phyloP scores from a whole-genome alignment of 202 grass and related monocot genomes.

The Hordeum pubiflorum region DNA sequence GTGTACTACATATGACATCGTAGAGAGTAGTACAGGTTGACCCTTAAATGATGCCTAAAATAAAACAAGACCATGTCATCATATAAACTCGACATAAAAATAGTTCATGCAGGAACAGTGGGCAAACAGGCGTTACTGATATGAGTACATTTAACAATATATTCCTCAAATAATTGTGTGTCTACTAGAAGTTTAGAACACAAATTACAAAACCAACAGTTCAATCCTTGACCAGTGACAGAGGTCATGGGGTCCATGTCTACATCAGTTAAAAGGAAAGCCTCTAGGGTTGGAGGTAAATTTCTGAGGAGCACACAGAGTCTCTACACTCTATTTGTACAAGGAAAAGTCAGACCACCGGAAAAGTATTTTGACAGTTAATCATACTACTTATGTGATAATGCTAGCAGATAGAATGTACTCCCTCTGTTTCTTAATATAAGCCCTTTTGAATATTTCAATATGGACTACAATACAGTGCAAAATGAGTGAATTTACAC shows the following conservation, averaged over 20 bases:
- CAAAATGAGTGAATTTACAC: too few species aligned
- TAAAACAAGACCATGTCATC: not conserved
- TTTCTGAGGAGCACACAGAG: not conserved
- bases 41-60: not conserved
- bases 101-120: conserved; percentile 14
- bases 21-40: conserved; percentile 3
- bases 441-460: too few species aligned
- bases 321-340: not conserved
- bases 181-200: not conserved
- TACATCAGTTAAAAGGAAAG: not conserved
- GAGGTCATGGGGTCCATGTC: not conserved
- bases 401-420: too few species aligned
- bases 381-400: not conserved
- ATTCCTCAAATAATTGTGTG: not conserved
- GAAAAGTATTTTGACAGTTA: not conserved
- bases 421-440: too few species aligned
- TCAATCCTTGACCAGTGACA: not conserved
- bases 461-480: too few species aligned
- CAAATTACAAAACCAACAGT: conserved; percentile 10
- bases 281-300: not conserved
- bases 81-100: not conserved
- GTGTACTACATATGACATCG: not conserved
- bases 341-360: not conserved
- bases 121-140: not conserved
- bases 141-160: not conserved